Evolutionary conservation across 225 moss, liverwort and hornwort genomes (phyloP), one percentile per base, ranked within the genome.

Genomic region (Bryoerythrophyllum caledonicum): DNA sequence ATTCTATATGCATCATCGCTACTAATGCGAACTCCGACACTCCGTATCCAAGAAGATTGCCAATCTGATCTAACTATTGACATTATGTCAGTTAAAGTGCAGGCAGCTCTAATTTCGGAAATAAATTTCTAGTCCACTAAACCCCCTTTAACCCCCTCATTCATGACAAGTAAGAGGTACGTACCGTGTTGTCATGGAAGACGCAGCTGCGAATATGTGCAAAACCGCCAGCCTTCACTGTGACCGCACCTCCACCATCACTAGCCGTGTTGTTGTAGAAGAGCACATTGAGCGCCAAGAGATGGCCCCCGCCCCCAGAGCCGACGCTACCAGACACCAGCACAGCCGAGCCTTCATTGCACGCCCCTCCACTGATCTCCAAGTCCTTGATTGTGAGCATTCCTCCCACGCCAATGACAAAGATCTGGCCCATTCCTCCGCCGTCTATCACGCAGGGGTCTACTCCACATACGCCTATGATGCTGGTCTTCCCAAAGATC

Each of bases 341-440:
- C 53, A 93, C 85, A 34, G 90, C 92, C 27, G 90, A 83, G 60
- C 92, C 92, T 63, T 85, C 78, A 25, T 74, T 87, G 75, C 92
- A 93, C 4, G 55, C 58, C 2, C 90, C 92, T 57, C 83, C 83
- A 6, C 83, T 85, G 43, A 93, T 83, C 61, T 90, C 92, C 71
- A 93, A 40, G 51, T 87, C 80, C 79, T 89, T 93, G 11, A 93
- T 71, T 4, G 86, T 90, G 60, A 93, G 74, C 21, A 80, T 83
- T 5, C 92, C 92, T n/a, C 87, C 75, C 16, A 86, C 38, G 4
- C 92, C 92, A 3, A 93, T 76, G 10, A 82, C 46, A 48, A 93
- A 93, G 61, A 90, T 84, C 35, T 90, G 83, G 1, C 85, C 86
- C 65, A 28, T 71, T 15, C 89, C 83, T 72, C 30, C 56, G 0